These are phyloP conservation scores for Fusarium foetens DNA, from an alignment of 2,329 filamentous ascomycete genomes.

Conservation along the genomic window DNA sequence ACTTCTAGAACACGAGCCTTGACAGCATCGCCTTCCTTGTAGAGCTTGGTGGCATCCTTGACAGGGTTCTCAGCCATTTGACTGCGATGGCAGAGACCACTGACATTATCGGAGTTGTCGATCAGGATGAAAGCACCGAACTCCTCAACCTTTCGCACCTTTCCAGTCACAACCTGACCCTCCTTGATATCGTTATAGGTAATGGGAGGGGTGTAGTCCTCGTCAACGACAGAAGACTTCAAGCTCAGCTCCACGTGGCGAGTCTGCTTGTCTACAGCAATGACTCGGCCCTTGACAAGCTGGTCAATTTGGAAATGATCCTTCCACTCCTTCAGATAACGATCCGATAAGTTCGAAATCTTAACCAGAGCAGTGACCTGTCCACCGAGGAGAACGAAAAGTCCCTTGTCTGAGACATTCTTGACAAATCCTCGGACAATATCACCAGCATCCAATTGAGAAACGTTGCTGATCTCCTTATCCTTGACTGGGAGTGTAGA, in stretches of 20 bases:
- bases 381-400: constrained; percentile 87
- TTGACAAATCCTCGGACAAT: constrained; percentile 92
- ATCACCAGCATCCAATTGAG: constrained; percentile 80
- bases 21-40: constrained; percentile 89
- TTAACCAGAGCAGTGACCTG: constrained; percentile 84
- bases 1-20: constrained; percentile 90
- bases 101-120: constrained; percentile 87
- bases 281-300: constrained; percentile 87
- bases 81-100: constrained; percentile 90
- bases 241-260: constrained; percentile 86
- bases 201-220: constrained; percentile 78
- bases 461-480: constrained; percentile 75
- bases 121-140: constrained; percentile 95
- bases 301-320: constrained; percentile 87
- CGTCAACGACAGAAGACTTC: constrained; percentile 84
- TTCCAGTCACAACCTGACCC: constrained; percentile 87
- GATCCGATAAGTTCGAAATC: constrained; percentile 88
- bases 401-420: constrained; percentile 86
- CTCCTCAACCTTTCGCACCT: constrained; percentile 91
- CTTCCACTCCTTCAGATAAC: constrained; percentile 96
- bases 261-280: constrained; percentile 72
- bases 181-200: constrained; percentile 79
- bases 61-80: constrained; percentile 89
- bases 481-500: constrained; percentile 85
- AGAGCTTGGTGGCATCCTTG: constrained; percentile 87